Evolutionary conservation across 495 filamentous ascomycete species (phyloP).

Genomic region (Jackrogersella minutella): DNA sequence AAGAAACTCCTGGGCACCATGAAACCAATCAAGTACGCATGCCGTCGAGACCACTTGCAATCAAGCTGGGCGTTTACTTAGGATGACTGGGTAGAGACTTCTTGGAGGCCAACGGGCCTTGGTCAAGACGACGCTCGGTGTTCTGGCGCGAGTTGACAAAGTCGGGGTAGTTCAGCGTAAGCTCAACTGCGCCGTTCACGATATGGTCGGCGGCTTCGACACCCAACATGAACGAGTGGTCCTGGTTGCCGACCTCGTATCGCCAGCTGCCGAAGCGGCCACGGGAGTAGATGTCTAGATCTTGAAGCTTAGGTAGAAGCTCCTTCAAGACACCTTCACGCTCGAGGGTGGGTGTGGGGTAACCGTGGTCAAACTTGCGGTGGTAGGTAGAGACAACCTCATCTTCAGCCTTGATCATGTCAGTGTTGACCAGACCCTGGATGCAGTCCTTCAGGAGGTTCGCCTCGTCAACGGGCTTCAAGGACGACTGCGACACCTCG

Average conservation of each 20-base stretch:
- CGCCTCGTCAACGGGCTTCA: conserved; percentile 90
- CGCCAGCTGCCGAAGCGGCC: conserved; percentile 98
- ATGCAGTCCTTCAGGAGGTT: conserved; percentile 90
- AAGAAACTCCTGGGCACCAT: not conserved
- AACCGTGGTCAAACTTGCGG: conserved; percentile 98
- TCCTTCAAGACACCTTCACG: conserved; percentile 93
- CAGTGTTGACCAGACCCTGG: conserved; percentile 94
- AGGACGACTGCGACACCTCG: conserved; percentile 92
- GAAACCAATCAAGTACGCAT: conserved; percentile 13
- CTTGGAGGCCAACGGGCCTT: conserved; percentile 59
- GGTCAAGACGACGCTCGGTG: conserved; percentile 84
- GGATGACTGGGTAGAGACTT: conserved; percentile 36
- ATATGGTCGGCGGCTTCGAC: conserved; percentile 97
- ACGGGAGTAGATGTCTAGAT: conserved; percentile 90
- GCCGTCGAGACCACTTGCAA: not conserved
- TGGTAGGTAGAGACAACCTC: conserved; percentile 99
- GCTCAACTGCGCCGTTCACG: conserved; percentile 90
- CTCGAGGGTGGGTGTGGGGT: conserved; percentile 94
- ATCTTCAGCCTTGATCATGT: conserved; percentile 87
- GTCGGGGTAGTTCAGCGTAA: conserved; percentile 98
- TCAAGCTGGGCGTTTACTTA: conserved; percentile 17
- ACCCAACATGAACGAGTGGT: conserved; percentile 98
- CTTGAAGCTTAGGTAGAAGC: conserved; percentile 90
- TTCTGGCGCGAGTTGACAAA: conserved; percentile 95
- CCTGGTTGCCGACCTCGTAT: conserved; percentile 95